Conservation (phyloP, 768 basidiomycete species). For the Amanita fuliginea region DNA sequence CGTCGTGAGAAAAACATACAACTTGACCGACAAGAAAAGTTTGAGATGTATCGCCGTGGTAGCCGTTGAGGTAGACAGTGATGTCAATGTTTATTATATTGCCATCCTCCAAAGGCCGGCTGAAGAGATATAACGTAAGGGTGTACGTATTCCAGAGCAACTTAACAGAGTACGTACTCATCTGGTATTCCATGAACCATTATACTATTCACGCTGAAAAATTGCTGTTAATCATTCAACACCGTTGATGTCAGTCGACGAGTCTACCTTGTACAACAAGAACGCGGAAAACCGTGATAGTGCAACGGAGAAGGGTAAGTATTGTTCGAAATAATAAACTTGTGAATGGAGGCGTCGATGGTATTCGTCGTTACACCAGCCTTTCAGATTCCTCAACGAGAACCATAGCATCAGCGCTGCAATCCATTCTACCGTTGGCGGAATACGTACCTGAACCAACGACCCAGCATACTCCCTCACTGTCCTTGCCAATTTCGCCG, state of each 20-base stretch:
- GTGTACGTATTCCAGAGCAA: not conserved
- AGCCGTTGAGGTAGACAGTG: conserved; percentile 74
- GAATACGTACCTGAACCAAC: conserved; percentile 38
- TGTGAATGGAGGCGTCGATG: conserved; percentile 66
- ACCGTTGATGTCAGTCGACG: not conserved
- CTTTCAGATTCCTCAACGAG: conserved; percentile 22
- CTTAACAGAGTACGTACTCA: conserved; percentile 36
- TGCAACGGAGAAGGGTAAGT: conserved; percentile 85
- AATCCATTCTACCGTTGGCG: not conserved
- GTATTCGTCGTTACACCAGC: conserved; percentile 61
- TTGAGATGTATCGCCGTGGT: conserved; percentile 82
- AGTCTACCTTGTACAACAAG: conserved; percentile 58
- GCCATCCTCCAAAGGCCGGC: conserved; percentile 68
- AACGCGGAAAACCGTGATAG: conserved; percentile 66
- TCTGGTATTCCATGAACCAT: conserved; percentile 87
- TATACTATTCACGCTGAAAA: conserved; percentile 77
- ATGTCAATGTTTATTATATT: conserved; percentile 88
- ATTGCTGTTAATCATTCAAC: conserved; percentile 32
- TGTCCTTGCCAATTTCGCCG: conserved; percentile 43
- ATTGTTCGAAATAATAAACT: conserved; percentile 42
- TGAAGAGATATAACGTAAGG: conserved; percentile 15
- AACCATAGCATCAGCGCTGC: not conserved
- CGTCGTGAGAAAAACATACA: conserved; percentile 25
- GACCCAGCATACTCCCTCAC: conserved; percentile 44
- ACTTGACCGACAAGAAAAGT: conserved; percentile 79